Conservation (phyloP, 306 rosid species). For the Spatholobus suberectus region DNA sequence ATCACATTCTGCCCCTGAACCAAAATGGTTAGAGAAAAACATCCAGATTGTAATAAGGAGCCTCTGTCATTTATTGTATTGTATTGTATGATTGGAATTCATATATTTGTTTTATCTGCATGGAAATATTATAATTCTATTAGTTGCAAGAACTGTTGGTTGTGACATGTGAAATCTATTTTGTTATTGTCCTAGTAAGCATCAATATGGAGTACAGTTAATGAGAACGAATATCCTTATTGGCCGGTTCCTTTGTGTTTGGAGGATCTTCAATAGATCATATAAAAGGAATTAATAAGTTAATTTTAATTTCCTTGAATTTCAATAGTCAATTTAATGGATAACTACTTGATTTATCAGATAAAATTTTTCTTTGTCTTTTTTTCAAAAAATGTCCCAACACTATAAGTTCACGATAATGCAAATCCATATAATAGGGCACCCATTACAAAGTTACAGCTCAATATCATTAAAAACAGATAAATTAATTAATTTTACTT, state of each 20-base stretch:
- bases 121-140: not conserved
- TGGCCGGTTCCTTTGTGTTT: not conserved
- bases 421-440: no score
- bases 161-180: not conserved
- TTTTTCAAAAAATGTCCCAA: no score
- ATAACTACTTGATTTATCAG: no score
- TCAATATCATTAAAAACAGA: no score
- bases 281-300: no score
- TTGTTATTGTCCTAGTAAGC: not conserved
- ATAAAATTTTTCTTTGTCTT: no score
- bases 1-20: conserved; percentile 51
- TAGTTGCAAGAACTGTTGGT: not conserved
- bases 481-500: no score
- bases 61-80: not conserved
- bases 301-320: no score
- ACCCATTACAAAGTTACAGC: no score
- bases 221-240: not conserved
- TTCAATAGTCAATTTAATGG: no score
- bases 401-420: no score
- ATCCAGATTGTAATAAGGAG: not conserved
- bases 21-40: not conserved
- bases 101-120: not conserved
- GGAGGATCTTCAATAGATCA: not conserved
- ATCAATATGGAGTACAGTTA: not conserved
- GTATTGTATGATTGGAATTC: not conserved